Percentiles rank a stretch among this genome's conserved stretches.
phyloP scores from a whole-genome alignment of 495 filamentous ascomycete species.

The Hyaloscypha hepaticicola region DNA sequence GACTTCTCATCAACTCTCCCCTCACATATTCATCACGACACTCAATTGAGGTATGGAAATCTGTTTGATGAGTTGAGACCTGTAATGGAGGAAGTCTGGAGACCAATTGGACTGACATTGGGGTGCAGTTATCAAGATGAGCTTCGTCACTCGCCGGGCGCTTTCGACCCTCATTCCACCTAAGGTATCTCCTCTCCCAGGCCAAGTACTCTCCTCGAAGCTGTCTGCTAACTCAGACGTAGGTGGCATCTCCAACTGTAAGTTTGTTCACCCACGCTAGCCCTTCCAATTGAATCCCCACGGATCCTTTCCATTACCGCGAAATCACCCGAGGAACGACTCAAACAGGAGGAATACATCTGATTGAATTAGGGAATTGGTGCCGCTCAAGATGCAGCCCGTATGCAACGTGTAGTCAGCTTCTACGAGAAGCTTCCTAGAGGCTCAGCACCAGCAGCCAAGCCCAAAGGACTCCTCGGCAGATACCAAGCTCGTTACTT shows the following conservation, averaged over 20 bases:
- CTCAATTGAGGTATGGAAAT: constrained; percentile 31
- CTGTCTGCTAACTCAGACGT: constrained; percentile 22
- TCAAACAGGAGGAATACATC: constrained; percentile 9
- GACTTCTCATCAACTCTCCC: constrained; percentile 9
- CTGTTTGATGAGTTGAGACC: neutral
- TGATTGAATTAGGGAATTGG: constrained; percentile 73
- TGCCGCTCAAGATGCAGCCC: constrained; percentile 87
- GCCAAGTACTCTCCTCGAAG: neutral
- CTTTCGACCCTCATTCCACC: constrained; percentile 98
- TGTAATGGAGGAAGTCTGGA: neutral
- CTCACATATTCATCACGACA: constrained; percentile 25
- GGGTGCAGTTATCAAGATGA: constrained; percentile 66
- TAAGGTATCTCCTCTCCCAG: constrained; percentile 63
- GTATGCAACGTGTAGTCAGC: constrained; percentile 93
- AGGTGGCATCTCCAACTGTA: constrained; percentile 93
- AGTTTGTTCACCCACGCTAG: constrained; percentile 40
- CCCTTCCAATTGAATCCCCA: constrained; percentile 2
- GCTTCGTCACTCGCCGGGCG: constrained; percentile 80
- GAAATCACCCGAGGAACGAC: constrained; percentile 4
- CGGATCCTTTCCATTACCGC: neutral
- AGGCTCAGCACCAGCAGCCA: constrained; percentile 75
- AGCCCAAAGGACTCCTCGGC: constrained; percentile 75
- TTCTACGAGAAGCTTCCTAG: constrained; percentile 98
- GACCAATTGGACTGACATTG: constrained; percentile 28
- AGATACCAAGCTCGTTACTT: constrained; percentile 95